Conservation (phyloP, 2,329 filamentous ascomycete genomes). For the Fusarium secorum region DNA sequence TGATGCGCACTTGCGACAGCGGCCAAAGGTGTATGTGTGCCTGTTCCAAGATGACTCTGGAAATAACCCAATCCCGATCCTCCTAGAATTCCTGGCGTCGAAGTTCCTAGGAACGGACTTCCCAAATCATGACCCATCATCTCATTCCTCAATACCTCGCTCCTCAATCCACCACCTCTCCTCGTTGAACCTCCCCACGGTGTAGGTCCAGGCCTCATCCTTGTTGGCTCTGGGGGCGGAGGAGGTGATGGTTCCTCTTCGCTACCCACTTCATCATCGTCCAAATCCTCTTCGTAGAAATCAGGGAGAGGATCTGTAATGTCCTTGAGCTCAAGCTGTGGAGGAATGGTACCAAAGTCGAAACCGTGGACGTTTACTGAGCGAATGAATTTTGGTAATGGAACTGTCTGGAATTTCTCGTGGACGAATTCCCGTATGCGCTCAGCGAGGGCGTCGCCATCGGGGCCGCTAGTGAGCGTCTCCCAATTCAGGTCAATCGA, state of each 20-base stretch:
- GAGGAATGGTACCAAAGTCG: constrained; percentile 84
- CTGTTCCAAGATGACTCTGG: constrained; percentile 78
- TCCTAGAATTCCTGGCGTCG: constrained; percentile 71
- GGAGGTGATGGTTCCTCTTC: constrained; percentile 42
- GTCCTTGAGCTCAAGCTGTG: constrained; percentile 91
- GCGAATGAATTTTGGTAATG: constrained; percentile 93
- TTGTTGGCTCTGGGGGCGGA: constrained; percentile 28
- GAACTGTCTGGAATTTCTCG: constrained; percentile 91
- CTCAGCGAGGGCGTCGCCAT: constrained; percentile 84
- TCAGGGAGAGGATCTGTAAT: constrained; percentile 95
- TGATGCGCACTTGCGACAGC: constrained; percentile 74
- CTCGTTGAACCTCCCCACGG: constrained; percentile 28
- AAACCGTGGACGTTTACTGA: constrained; percentile 95
- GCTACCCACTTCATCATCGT: constrained; percentile 57
- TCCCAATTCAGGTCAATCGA: constrained; percentile 99
- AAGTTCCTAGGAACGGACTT: constrained; percentile 65
- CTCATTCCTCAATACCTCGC: constrained; percentile 47
- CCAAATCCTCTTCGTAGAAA: constrained; percentile 87
- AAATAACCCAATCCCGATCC: constrained; percentile 85
- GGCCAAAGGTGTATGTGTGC: constrained; percentile 80
- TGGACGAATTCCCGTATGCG: constrained; percentile 93
- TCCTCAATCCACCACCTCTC: constrained; percentile 42
- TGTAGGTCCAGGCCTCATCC: constrained; percentile 30
- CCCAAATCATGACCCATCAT: constrained; percentile 54
- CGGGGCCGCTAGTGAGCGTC: constrained; percentile 85